Conservation (phyloP, 345 rosid genomes). For the Arabidopsis thaliana region TAIR10.1 NC_003071.7:2978501-2979000, state of each 20-base stretch:
- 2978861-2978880: too few species aligned
- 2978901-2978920: background rate
- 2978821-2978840: too few species aligned
- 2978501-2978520: constrained; percentile 86
- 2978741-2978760: background rate
- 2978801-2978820: too few species aligned
- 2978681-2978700: constrained; percentile 34
- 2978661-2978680: background rate
- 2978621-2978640: background rate
- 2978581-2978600: background rate
- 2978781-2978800: background rate
- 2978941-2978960: background rate
- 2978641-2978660: constrained; percentile 3
- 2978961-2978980: background rate
- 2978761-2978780: background rate
- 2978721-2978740: background rate
- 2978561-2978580: background rate
- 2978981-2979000: background rate
- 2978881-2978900: too few species aligned
- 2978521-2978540: constrained; percentile 24
- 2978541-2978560: background rate
- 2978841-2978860: too few species aligned
- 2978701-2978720: constrained; percentile 13
- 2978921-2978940: background rate
- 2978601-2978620: constrained; percentile 5